These are phyloP conservation scores for Pseudogymnoascus sp. DNA, from an alignment of 2,329 filamentous ascomycete species.

Conservation along the genomic window DNA sequence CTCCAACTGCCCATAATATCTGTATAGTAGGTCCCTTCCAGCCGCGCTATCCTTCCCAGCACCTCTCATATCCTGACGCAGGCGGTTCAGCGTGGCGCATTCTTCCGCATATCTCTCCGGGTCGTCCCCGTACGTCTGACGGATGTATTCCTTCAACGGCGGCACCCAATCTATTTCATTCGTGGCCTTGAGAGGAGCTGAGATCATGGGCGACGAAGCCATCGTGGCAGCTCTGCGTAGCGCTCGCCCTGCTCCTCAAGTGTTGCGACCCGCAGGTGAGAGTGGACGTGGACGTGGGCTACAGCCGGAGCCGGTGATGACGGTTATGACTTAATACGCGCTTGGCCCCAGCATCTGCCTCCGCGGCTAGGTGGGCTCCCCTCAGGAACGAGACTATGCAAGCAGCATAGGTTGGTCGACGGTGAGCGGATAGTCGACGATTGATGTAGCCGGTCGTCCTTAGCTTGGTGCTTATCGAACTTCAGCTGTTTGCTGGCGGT, in stretches of 20 bases:
- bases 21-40: slow-evolving; percentile 84
- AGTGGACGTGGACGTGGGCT: background rate
- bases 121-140: slow-evolving; percentile 89
- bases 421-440: background rate
- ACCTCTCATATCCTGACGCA: slow-evolving; percentile 97
- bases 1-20: slow-evolving; percentile 97
- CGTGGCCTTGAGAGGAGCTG: slow-evolving; percentile 82
- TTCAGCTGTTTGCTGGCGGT: slow-evolving; percentile 3
- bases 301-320: slow-evolving; percentile 6
- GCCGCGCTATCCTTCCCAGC: slow-evolving; percentile 94
- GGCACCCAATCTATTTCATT: slow-evolving; percentile 98
- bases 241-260: background rate
- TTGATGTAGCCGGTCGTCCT: background rate
- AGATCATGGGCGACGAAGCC: slow-evolving; percentile 61
- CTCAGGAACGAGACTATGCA: background rate
- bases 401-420: background rate
- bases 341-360: slow-evolving; percentile 5
- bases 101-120: slow-evolving; percentile 93
- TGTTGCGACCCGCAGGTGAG: slow-evolving; percentile 7
- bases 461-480: slow-evolving; percentile 8
- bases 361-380: slow-evolving; percentile 7
- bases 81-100: slow-evolving; percentile 84
- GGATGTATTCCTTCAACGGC: slow-evolving; percentile 88
- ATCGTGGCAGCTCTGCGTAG: background rate
- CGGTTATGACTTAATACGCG: slow-evolving; percentile 1